A percentile compares a stretch with the other conserved stretches of the same genome.
These are phyloP conservation scores for Athelia sp. DNA, from an alignment of 1,284 basidiomycete genomes.

Conservation along the genomic window DNA sequence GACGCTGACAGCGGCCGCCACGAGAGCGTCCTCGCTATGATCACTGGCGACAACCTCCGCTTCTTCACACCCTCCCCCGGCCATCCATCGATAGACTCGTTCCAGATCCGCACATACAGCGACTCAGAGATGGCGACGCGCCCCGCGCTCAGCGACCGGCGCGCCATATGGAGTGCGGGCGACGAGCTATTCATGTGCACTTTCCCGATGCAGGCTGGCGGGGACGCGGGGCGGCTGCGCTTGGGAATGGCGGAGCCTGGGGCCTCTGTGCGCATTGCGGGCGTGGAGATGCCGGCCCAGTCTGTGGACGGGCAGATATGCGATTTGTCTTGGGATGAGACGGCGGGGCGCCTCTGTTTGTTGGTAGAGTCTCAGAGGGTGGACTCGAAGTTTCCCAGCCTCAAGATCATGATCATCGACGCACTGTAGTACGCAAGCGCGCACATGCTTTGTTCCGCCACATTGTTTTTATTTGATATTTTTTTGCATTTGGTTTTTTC, in stretches of 20 bases:
- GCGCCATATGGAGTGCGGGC: constrained; percentile 91
- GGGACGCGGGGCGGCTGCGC: constrained; percentile 18
- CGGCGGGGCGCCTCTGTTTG: neutral
- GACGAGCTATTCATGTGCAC: constrained; percentile 67
- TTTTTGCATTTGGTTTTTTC: no score
- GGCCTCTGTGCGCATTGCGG: no score
- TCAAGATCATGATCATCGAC: neutral
- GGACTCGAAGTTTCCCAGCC: neutral
- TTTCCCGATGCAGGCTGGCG: constrained; percentile 77
- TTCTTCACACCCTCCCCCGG: constrained; percentile 15
- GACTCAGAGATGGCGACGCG: constrained; percentile 79
- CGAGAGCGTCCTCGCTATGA: constrained; percentile 42
- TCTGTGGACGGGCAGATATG: no score
- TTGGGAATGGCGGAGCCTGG: no score
- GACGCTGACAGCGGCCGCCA: neutral
- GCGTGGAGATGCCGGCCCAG: no score
- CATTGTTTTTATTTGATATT: no score
- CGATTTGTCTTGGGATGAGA: neutral
- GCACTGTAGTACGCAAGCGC: no score
- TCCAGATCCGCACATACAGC: constrained; percentile 89
- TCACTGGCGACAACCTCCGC: constrained; percentile 39
- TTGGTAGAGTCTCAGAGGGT: neutral
- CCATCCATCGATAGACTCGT: constrained; percentile 86
- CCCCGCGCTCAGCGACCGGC: constrained; percentile 87
- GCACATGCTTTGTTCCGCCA: no score